These are phyloP conservation scores for Populus ilicifolia DNA, from an alignment of 345 rosid genomes.

Conservation along the genomic window DNA sequence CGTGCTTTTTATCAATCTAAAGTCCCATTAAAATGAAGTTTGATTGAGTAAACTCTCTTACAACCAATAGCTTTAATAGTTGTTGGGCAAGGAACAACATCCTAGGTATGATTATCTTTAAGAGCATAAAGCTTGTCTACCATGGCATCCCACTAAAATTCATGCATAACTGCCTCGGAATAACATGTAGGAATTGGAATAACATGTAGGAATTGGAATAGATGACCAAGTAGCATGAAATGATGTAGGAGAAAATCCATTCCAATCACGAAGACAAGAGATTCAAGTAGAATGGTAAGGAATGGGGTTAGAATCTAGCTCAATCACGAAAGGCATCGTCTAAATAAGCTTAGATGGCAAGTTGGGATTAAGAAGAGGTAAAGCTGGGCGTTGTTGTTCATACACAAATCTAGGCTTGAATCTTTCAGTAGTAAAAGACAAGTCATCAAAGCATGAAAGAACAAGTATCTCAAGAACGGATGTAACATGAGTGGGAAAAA, in stretches of 20 bases:
- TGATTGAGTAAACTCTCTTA: neutral
- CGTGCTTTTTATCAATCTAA: too few species aligned
- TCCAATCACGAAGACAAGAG: neutral
- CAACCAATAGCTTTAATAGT: too few species aligned
- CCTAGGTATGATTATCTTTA: too few species aligned
- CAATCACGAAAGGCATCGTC: neutral
- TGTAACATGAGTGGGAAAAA: neutral
- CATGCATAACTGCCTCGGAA: neutral
- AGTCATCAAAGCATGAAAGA: neutral
- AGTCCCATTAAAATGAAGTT: neutral
- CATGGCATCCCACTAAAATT: too few species aligned
- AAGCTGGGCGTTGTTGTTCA: too few species aligned
- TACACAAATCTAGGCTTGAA: neutral
- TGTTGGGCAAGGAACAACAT: neutral
- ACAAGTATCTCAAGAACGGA: neutral
- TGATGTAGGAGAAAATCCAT: neutral
- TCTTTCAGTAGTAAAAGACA: neutral
- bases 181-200: neutral
- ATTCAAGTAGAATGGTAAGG: neutral
- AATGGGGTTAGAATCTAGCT: too few species aligned
- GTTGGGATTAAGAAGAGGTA: neutral
- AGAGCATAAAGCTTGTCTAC: accelerated
- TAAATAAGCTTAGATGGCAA: accelerated
- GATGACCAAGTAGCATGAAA: too few species aligned
- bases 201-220: neutral